Conservation (phyloP, 768 basidiomycete species). For the Rhodosporidiobolus odoratus region DNA sequence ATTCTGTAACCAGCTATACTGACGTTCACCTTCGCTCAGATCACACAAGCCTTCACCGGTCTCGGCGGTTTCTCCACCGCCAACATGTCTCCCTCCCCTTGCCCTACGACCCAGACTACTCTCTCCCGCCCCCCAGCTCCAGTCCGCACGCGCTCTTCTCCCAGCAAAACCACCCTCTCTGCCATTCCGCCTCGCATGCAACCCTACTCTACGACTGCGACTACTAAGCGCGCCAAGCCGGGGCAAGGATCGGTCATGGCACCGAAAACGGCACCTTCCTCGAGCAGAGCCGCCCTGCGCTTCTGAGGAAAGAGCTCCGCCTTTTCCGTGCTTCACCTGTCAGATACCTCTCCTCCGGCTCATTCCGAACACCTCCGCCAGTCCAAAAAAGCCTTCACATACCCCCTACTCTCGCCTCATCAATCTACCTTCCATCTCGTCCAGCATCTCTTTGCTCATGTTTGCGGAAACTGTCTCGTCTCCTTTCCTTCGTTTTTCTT, state of each 20-base stretch:
- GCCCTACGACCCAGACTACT: not conserved
- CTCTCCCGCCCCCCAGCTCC: not conserved
- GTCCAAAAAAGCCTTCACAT: too few species aligned
- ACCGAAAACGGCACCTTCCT: not conserved
- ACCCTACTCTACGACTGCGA: conserved; percentile 19
- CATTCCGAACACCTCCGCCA: too few species aligned
- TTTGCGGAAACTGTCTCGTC: not conserved
- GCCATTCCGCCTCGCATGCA: not conserved
- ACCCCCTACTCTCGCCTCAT: too few species aligned
- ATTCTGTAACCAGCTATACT: not conserved
- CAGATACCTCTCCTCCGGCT: too few species aligned
- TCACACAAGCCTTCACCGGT: conserved; percentile 37
- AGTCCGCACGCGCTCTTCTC: conserved; percentile 12
- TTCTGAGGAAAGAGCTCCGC: not conserved
- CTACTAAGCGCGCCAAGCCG: conserved; percentile 23
- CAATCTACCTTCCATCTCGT: too few species aligned
- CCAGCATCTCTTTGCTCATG: too few species aligned
- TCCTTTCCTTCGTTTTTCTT: not conserved
- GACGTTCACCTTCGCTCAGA: not conserved
- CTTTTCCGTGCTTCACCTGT: too few species aligned
- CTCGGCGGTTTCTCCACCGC: conserved; percentile 25
- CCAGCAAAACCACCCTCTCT: not conserved
- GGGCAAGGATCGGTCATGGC: not conserved
- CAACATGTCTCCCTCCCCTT: conserved; percentile 15
- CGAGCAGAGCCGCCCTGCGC: too few species aligned